Evolutionary conservation across 2,329 filamentous ascomycete species (phyloP).

Genomic region (Fusarium haematococcum): DNA sequence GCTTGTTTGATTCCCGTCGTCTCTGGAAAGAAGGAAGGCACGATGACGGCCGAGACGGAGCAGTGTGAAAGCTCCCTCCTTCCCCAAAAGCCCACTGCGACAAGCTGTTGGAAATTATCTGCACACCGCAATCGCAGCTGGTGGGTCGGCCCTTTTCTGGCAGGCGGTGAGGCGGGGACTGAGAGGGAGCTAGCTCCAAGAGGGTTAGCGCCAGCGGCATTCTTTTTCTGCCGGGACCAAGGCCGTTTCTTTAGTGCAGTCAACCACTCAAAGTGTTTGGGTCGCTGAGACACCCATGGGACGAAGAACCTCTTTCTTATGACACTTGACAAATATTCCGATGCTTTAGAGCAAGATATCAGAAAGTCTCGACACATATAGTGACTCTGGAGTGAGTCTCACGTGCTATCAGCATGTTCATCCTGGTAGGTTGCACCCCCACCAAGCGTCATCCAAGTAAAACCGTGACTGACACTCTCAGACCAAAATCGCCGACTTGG

Average conservation of each 20-base stretch:
- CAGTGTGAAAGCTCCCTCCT: conserved; percentile 19
- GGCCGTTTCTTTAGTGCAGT: conserved; percentile 13
- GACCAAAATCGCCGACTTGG: conserved; percentile 94
- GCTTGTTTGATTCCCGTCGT: conserved; percentile 12
- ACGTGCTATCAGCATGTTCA: conserved; percentile 57
- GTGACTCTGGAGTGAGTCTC: not conserved
- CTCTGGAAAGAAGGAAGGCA: conserved; percentile 32
- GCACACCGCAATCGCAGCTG: conserved; percentile 19
- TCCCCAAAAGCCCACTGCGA: conserved; percentile 12
- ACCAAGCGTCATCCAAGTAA: conserved; percentile 11
- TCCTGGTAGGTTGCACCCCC: conserved; percentile 54
- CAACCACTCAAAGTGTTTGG: conserved; percentile 6
- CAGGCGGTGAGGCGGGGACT: conserved; percentile 5
- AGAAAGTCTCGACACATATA: not conserved
- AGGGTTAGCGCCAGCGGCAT: conserved; percentile 10
- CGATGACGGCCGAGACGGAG: conserved; percentile 15
- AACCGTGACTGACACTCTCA: conserved; percentile 52
- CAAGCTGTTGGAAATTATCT: conserved; percentile 27
- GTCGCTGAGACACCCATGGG: not conserved
- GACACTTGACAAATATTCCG: not conserved
- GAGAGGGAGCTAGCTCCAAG: not conserved
- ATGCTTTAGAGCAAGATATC: not conserved
- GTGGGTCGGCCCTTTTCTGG: not conserved
- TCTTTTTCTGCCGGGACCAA: conserved; percentile 42
- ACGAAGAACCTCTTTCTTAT: conserved; percentile 6